Evolutionary conservation across 441 rosid species (phyloP), one percentile per base, ranked within the genome.

Genomic region (Syzygium malaccense): DNA sequence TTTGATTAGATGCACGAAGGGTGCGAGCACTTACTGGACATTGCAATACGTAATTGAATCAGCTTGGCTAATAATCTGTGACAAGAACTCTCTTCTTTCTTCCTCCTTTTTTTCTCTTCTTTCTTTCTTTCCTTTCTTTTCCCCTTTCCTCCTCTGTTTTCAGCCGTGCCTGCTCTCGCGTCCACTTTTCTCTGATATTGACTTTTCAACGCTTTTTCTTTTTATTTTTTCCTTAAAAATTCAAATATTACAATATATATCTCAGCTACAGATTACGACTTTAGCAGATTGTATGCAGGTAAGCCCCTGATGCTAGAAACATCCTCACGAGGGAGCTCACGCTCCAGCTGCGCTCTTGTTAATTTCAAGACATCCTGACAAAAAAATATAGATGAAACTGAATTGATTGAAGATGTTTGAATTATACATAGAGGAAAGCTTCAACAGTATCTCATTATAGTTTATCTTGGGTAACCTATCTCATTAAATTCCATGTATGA

Each of bases 401-500:
- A 64, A n/a, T 32, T 48, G 23, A 8, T 55, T 84, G 56, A 33
- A 49, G 56, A 84, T 84, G 86, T 84, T 19, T 28, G 55, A 48
- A 45, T 12, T 14, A 19, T n/a, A 7, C 37, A 64, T 64, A n/a
- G 37, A 1, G 71, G 37, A 64, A 64, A 64, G 71, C 71, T 30
- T n/a, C 23, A 9, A 30, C 11, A 15, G 20, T 64, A 30, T 64
- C 18, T 64, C 71, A 64, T 12, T 15, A 57, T 57, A 57, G n/a
- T 57, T 48, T 26, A n/a, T 53, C 86, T 23, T 14, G 14, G 62
- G 68, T 60, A 18, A 66, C 78, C 90, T 94, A 96, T 11, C 64
- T 58, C 99, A 87, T 96, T 96, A 89, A 96, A 97, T 87, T 98
- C 95, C 98, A 98, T 96, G 89, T 94, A 96, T 8, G 99, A 95